Percentiles rank a stretch among this genome's conserved stretches.
These are phyloP conservation scores for Pugionium dolabratum DNA, from an alignment of 345 rosid genomes.

Conservation along the genomic window DNA sequence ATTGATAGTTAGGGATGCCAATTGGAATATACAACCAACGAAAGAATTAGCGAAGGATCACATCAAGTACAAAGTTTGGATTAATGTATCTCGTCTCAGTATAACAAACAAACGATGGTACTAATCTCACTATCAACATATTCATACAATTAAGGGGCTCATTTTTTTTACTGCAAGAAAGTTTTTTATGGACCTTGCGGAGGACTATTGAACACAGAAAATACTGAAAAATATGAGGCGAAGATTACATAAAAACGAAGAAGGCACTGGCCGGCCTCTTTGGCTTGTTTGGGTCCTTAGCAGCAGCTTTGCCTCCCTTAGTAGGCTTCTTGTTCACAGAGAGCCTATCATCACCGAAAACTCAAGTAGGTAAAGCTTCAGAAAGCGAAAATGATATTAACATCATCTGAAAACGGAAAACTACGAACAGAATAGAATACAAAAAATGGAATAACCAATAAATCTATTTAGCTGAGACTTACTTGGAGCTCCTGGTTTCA, in stretches of 20 bases:
- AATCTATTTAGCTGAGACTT: conserved; percentile 33
- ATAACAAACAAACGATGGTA: background rate
- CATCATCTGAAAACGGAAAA: conserved; percentile 44
- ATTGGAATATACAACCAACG: background rate
- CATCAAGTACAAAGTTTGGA: background rate
- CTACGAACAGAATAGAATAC: background rate
- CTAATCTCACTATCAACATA: conserved; percentile 15
- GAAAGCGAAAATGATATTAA: background rate
- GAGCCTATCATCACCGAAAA: conserved; percentile 52
- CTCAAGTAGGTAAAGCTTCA: background rate
- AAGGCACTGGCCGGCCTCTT: conserved; percentile 77
- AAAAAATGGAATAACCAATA: background rate
- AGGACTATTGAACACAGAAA: background rate
- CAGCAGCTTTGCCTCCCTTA: conserved; percentile 53
- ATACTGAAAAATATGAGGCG: background rate
- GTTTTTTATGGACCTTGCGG: no score
- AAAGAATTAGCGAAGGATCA: background rate
- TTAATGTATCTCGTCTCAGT: no score
- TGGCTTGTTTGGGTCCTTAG: conserved; percentile 71
- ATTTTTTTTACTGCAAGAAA: no score
- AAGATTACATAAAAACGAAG: conserved; percentile 84
- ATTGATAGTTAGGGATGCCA: background rate
- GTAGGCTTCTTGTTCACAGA: conserved; percentile 72
- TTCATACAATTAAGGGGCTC: no score
- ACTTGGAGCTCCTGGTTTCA: conserved; percentile 74